These are phyloP conservation scores for Aspergillus sergii DNA, from an alignment of 2,329 filamentous ascomycete genomes.

Conservation along the genomic window DNA sequence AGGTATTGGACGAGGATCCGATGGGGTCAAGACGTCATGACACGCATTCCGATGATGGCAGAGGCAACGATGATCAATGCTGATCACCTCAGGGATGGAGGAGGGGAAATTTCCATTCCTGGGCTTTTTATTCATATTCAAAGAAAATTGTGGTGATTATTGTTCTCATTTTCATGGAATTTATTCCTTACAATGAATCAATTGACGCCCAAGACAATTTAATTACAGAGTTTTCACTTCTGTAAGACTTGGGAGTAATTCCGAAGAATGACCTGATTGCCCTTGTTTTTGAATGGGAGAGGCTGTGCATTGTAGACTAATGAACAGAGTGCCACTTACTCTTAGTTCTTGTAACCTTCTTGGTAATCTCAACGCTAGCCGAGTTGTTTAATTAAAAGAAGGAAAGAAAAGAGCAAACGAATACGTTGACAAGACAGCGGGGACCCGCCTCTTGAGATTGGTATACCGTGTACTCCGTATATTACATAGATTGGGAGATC, in stretches of 20 bases:
- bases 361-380: neutral
- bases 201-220: neutral
- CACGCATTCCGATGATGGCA: conserved; percentile 9
- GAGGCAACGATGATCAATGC: neutral
- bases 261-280: neutral
- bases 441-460: neutral
- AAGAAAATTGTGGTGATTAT: neutral
- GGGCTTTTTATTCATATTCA: neutral
- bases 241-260: neutral
- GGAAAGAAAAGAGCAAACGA: neutral
- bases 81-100: conserved; percentile 11
- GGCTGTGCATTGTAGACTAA: neutral
- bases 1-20: neutral
- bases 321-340: neutral
- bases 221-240: too few species aligned
- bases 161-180: neutral
- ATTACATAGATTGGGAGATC: neutral
- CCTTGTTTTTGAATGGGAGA: neutral
- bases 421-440: neutral
- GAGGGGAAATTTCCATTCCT: neutral
- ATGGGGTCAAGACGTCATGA: conserved; percentile 10
- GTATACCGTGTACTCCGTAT: neutral
- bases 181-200: neutral
- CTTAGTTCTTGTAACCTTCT: neutral
- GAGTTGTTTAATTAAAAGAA: neutral